Conservation (phyloP, 176 grass and related monocot genomes). For the Cenchrus purpureus region DNA sequence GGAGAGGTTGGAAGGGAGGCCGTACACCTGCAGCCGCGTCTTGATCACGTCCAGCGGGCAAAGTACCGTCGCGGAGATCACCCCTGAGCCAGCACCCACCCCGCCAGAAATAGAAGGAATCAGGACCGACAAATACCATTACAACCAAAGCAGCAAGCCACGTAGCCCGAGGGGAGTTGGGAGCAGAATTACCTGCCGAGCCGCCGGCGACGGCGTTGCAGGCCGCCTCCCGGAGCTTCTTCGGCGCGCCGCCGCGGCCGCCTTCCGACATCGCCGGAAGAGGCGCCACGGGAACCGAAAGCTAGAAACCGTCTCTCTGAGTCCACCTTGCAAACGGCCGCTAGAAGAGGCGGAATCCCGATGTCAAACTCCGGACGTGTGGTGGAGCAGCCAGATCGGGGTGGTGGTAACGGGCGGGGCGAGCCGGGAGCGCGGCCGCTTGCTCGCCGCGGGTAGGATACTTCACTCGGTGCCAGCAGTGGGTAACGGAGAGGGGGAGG, state of each 20-base stretch:
- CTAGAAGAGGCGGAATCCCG: no score
- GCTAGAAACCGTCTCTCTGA: not conserved
- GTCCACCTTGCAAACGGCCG: not conserved
- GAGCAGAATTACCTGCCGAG: constrained; percentile 57
- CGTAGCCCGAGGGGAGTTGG: not conserved
- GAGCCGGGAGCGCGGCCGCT: not conserved
- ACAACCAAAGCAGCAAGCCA: not conserved
- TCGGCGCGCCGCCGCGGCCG: constrained; percentile 21
- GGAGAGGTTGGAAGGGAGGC: constrained; percentile 53
- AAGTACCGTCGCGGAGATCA: constrained; percentile 74
- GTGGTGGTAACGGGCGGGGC: not conserved
- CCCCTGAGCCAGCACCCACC: constrained; percentile 41
- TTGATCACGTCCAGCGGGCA: constrained; percentile 95
- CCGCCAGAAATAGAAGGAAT: constrained; percentile 1
- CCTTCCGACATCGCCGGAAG: constrained; percentile 29
- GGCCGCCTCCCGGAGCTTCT: constrained; percentile 43
- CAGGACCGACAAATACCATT: not conserved
- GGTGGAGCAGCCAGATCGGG: constrained; percentile 23
- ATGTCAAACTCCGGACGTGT: not conserved
- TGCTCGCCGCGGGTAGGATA: not conserved
- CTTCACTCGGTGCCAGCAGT: not conserved
- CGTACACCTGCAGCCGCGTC: constrained; percentile 90
- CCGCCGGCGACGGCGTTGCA: constrained; percentile 70
- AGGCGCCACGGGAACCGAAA: not conserved
- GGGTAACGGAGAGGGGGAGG: not conserved